A percentile compares a stretch with the other conserved stretches of the same genome.
Evolutionary conservation across 192 early-diverging fungal genomes (phyloP).

Genomic region (Rhizophagus clarus): DNA sequence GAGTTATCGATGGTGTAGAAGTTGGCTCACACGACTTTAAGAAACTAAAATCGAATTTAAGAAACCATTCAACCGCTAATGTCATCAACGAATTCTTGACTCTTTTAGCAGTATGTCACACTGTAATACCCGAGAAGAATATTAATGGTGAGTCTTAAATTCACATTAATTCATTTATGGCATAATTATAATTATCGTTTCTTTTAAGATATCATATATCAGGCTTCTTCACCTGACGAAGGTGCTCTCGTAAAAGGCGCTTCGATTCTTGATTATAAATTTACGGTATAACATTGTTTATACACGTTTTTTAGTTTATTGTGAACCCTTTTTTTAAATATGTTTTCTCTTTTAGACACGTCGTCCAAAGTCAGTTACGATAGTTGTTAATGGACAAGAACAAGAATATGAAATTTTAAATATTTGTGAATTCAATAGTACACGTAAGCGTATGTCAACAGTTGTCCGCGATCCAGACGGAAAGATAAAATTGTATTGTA

Average conservation of each 20-base stretch:
- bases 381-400: conserved; percentile 45
- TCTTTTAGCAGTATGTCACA: conserved; percentile 92
- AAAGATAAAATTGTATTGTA: conserved; percentile 87
- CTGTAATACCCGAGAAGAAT: conserved; percentile 83
- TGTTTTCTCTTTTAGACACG: conserved; percentile 43
- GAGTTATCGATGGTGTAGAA: conserved; percentile 68
- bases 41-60: conserved; percentile 62
- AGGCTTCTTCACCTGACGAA: conserved; percentile 97
- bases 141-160: conserved; percentile 33
- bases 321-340: not conserved
- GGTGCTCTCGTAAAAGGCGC: conserved; percentile 90
- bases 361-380: conserved; percentile 60
- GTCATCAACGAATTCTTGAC: conserved; percentile 89
- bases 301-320: conserved; percentile 2
- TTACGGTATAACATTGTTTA: conserved; percentile 45
- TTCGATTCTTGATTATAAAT: conserved; percentile 60
- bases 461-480: conserved; percentile 88
- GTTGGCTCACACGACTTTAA: conserved; percentile 69
- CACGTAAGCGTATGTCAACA: conserved; percentile 97
- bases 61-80: conserved; percentile 56
- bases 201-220: conserved; percentile 75
- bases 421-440: conserved; percentile 98
- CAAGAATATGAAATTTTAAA: conserved; percentile 90
- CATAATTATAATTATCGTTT: not conserved
- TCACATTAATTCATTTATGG: not conserved